phyloP scores from a whole-genome alignment of 768 basidiomycete genomes.

The Termitomyces sp. region DNA sequence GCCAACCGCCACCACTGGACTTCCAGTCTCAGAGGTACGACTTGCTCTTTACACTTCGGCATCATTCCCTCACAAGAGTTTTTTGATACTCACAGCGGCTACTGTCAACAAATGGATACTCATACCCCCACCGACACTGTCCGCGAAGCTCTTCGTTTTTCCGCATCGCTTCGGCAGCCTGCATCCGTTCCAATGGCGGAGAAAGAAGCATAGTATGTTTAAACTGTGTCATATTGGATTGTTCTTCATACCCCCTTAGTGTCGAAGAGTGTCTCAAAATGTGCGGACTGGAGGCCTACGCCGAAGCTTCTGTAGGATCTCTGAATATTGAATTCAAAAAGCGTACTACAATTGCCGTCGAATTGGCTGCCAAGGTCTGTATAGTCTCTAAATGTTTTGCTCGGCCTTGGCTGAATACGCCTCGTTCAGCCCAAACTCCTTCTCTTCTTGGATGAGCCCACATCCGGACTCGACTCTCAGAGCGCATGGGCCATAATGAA shows the following conservation, averaged over 20 bases:
- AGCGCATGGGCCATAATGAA: slow-evolving; percentile 80
- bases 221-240: not conserved
- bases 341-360: slow-evolving; percentile 53
- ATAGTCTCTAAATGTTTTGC: not conserved
- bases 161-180: slow-evolving; percentile 78
- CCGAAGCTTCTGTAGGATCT: slow-evolving; percentile 64
- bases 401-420: not conserved
- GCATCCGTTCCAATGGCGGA: slow-evolving; percentile 56
- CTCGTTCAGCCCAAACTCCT: slow-evolving; percentile 61
- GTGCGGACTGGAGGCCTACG: slow-evolving; percentile 59
- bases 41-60: not conserved
- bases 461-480: slow-evolving; percentile 83
- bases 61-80: not conserved
- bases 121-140: slow-evolving; percentile 77
- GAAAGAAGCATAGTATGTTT: slow-evolving; percentile 74
- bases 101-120: slow-evolving; percentile 84
- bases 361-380: slow-evolving; percentile 76
- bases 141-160: slow-evolving; percentile 76
- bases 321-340: slow-evolving; percentile 47
- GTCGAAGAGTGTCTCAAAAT: slow-evolving; percentile 52
- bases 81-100: slow-evolving; percentile 48
- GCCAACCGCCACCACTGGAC: slow-evolving; percentile 47
- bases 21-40: slow-evolving; percentile 59
- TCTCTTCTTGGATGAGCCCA: slow-evolving; percentile 88
- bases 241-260: slow-evolving; percentile 17